phyloP scores from a whole-genome alignment of 441 rosid species.

The Lepidium campestre region DNA sequence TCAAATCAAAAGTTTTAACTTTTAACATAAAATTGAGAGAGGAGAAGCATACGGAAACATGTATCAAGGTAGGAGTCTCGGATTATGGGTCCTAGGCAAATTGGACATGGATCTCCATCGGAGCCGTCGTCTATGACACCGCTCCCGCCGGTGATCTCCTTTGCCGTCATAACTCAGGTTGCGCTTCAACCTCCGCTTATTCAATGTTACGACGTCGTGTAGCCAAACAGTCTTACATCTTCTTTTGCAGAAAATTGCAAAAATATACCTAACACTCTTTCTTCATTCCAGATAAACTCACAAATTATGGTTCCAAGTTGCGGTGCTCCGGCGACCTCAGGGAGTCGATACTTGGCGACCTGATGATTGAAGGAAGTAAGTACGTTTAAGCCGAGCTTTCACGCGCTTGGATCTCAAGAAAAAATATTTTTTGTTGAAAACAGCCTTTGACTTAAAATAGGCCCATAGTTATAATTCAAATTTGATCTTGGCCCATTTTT shows the following conservation, averaged over 20 bases:
- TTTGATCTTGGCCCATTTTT: too few species aligned
- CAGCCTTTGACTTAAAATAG: too few species aligned
- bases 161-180: constrained; percentile 21
- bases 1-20: not conserved
- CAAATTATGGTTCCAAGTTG: too few species aligned
- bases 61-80: constrained; percentile 68
- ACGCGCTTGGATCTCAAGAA: too few species aligned
- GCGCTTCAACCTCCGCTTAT: not conserved
- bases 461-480: too few species aligned
- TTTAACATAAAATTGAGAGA: not conserved
- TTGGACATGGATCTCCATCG: constrained; percentile 59
- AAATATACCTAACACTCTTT: not conserved
- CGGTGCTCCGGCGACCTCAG: too few species aligned
- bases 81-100: constrained; percentile 51
- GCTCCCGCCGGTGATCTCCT: constrained; percentile 13
- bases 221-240: not conserved
- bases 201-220: constrained; percentile 6
- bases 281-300: not conserved
- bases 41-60: constrained; percentile 62
- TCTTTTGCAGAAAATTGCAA: not conserved
- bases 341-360: too few species aligned
- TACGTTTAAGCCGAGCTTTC: too few species aligned
- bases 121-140: not conserved
- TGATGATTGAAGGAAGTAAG: too few species aligned
- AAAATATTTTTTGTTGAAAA: too few species aligned